Evolutionary conservation across 2,329 filamentous ascomycete species (phyloP).

Genomic region (Fusarium dlaminii): DNA sequence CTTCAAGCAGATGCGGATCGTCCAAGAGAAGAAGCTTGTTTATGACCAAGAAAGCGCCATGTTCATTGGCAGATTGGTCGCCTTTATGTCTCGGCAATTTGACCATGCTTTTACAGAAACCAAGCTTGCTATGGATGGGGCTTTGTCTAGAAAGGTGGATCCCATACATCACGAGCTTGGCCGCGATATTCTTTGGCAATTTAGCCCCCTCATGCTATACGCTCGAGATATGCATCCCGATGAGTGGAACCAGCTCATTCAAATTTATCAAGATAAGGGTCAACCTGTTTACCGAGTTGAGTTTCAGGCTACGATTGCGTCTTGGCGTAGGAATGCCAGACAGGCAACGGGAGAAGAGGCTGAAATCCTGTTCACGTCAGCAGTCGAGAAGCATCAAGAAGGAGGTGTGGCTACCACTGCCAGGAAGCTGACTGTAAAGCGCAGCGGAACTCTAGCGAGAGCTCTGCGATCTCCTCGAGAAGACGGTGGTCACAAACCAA

Average conservation of each 20-base stretch:
- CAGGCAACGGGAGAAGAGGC: constrained; percentile 81
- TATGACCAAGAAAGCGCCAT: constrained; percentile 79
- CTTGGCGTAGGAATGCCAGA: constrained; percentile 82
- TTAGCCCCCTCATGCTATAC: constrained; percentile 88
- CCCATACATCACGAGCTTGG: constrained; percentile 75
- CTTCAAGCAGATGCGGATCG: constrained; percentile 89
- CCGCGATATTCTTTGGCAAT: constrained; percentile 83
- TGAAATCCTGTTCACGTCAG: constrained; percentile 87
- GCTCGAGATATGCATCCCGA: constrained; percentile 82
- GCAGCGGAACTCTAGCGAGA: constrained; percentile 86
- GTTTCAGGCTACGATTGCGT: constrained; percentile 78
- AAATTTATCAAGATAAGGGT: constrained; percentile 81
- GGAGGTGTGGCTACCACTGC: constrained; percentile 76
- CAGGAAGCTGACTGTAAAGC: constrained; percentile 91
- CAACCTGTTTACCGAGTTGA: constrained; percentile 82
- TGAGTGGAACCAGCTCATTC: constrained; percentile 83
- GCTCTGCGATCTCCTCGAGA: constrained; percentile 74
- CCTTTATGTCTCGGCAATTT: constrained; percentile 85
- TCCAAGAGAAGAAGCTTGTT: constrained; percentile 93
- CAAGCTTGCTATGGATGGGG: constrained; percentile 69
- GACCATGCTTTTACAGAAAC: constrained; percentile 78
- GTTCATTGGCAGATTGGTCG: constrained; percentile 82
- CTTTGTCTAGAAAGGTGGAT: constrained; percentile 74
- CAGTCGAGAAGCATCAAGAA: constrained; percentile 85
- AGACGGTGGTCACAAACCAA: constrained; percentile 63